Evolutionary conservation across 1,284 basidiomycete species (phyloP).

Genomic region (Thelephora terrestris): DNA sequence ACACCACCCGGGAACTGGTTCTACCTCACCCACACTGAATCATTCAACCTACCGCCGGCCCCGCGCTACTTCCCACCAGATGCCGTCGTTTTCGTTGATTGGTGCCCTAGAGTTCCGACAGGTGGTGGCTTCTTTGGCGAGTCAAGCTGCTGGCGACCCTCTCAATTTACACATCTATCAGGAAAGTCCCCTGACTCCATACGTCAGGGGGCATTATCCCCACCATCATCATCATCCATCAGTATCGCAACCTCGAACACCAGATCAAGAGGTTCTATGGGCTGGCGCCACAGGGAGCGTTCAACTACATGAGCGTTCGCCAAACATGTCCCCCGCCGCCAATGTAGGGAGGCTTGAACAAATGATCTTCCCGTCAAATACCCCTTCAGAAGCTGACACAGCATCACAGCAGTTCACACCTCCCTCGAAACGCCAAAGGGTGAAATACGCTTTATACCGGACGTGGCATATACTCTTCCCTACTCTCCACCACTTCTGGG

Average conservation of each 20-base stretch:
- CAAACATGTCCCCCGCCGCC: conserved; percentile 22
- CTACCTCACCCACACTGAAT: conserved; percentile 28
- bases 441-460: conserved; percentile 29
- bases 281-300: conserved; percentile 34
- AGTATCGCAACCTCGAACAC: conserved; percentile 22
- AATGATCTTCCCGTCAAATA: conserved; percentile 13
- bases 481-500: conserved; percentile 66
- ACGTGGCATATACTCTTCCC: conserved; percentile 72
- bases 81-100: conserved; percentile 82
- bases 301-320: conserved; percentile 37
- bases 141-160: conserved; percentile 46
- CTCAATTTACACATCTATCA: conserved; percentile 38
- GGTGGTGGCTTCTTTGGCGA: conserved; percentile 72
- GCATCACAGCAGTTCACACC: conserved; percentile 34
- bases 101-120: conserved; percentile 92
- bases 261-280: conserved; percentile 33
- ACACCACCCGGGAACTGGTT: conserved; percentile 24
- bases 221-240: conserved; percentile 11
- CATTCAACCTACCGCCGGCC: conserved; percentile 23
- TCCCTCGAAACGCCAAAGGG: conserved; percentile 31
- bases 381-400: conserved; percentile 29
- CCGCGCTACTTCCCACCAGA: conserved; percentile 21
- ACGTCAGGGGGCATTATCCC: conserved; percentile 64
- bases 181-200: conserved; percentile 60
- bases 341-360: conserved; percentile 19